Evolutionary conservation across 1,284 basidiomycete species (phyloP).

Genomic region (Kwoniella shivajii): DNA sequence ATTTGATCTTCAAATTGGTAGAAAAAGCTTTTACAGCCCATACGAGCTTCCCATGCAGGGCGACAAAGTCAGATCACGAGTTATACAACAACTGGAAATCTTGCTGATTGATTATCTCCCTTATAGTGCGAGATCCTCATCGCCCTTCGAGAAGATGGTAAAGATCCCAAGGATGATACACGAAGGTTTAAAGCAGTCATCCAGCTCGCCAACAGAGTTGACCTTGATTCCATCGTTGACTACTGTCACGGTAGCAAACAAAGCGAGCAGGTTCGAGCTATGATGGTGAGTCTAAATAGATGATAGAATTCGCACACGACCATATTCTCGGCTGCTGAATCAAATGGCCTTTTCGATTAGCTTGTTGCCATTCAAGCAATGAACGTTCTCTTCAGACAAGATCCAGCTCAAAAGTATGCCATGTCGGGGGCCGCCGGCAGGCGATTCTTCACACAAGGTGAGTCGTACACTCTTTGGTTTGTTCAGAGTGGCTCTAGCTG

Average conservation of each 20-base stretch:
- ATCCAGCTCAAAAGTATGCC: slow-evolving; percentile 38
- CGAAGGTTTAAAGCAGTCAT: slow-evolving; percentile 48
- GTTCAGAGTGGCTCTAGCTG: slow-evolving; percentile 1
- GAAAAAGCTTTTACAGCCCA: slow-evolving; percentile 50
- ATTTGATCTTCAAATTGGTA: slow-evolving; percentile 10
- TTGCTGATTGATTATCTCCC: neutral
- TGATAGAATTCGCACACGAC: too few relatives aligned
- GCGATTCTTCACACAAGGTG: slow-evolving; percentile 49
- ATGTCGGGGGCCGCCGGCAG: slow-evolving; percentile 49
- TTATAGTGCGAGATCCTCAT: slow-evolving; percentile 40
- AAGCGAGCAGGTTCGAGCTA: slow-evolving; percentile 33
- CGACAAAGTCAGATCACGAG: slow-evolving; percentile 25
- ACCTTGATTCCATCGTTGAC: slow-evolving; percentile 42
- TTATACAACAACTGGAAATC: neutral
- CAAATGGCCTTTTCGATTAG: slow-evolving; percentile 13
- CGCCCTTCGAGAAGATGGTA: slow-evolving; percentile 44
- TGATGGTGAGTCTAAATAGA: slow-evolving; percentile 41
- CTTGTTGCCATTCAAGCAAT: slow-evolving; percentile 47
- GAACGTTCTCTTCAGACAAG: slow-evolving; percentile 51
- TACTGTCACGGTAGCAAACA: slow-evolving; percentile 45
- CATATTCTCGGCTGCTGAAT: too few relatives aligned
- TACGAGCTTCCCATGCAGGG: slow-evolving; percentile 27
- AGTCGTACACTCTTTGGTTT: slow-evolving; percentile 3
- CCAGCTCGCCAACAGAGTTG: slow-evolving; percentile 37
- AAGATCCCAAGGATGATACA: slow-evolving; percentile 35